phyloP scores from a whole-genome alignment of 805 yeast species.

The Candida hispaniensis region DNA sequence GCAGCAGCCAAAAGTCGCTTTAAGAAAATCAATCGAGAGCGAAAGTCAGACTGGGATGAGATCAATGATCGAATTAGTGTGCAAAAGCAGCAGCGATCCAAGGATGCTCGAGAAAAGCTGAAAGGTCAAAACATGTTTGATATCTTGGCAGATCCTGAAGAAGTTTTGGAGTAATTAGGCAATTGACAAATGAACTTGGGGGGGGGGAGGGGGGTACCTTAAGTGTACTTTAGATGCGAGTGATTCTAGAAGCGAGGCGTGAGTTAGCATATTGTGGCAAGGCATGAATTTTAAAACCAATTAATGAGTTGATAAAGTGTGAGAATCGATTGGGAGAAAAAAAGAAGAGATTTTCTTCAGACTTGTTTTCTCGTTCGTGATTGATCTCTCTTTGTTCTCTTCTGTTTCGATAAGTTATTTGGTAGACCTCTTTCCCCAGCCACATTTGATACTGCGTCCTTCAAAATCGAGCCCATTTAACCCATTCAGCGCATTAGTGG shows the following conservation, averaged over 20 bases:
- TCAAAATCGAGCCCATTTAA: conserved; percentile 51
- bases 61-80: conserved; percentile 10
- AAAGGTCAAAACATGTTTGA: conserved; percentile 6
- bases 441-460: conserved; percentile 70
- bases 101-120: conserved; percentile 9
- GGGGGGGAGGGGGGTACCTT: too few relatives aligned
- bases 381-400: not conserved
- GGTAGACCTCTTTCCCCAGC: conserved; percentile 63
- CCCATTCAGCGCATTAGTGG: conserved; percentile 79
- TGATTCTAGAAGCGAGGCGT: not conserved
- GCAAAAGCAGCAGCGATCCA: conserved; percentile 7
- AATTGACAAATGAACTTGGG: too few relatives aligned
- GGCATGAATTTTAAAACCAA: too few relatives aligned
- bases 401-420: conserved; percentile 1
- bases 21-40: conserved; percentile 13
- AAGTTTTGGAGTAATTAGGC: too few relatives aligned
- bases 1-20: conserved; percentile 4
- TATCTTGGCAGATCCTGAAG: too few relatives aligned
- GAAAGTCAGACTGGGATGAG: conserved; percentile 14
- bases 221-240: too few relatives aligned
- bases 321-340: not conserved
- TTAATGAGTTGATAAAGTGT: not conserved
- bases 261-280: not conserved
- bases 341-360: not conserved
- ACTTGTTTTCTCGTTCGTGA: not conserved